Base-by-base conservation (phyloP, 129 eudicot genomes). In the Glebionis coronaria region DNA sequence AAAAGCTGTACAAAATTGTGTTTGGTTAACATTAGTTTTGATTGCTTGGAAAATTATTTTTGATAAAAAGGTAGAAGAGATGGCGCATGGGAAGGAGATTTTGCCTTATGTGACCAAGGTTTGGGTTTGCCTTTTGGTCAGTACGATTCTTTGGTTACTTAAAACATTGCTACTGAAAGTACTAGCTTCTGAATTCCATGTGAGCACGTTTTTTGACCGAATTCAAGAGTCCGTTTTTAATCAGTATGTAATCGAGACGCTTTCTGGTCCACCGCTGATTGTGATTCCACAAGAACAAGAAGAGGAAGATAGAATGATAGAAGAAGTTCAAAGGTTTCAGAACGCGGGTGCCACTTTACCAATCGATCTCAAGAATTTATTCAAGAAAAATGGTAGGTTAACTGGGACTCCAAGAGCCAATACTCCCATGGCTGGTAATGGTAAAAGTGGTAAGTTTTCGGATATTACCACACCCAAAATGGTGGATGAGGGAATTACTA, bases 171-270 rank as follows among this genome's bases (percentile, higher is more conserved):
- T 84, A 0, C 84, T 84, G 42, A 84, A 84, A 82, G 80, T 66
- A 9, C 67, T 84, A 1, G 90, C 90, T 0, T 78, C 83, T 0
- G 75, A 84, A 23, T 84, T 84, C 63, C 90, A 84, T 44, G 90
- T 84, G 57, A 84, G 78, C 49, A 76, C 84, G 14, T 84, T 78
- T 40, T 84, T 84, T 68, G 90, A 84, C 51, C 80, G 87, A 52
- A 84, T 84, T 71, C 90, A 84, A 53, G 90, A 81, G 20, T 75
- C 87, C 10, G 72, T 84, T 61, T 84, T 81, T 16, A 84, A 84
- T 64, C 90, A 84, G 59, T 84, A 78, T 68, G 84, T 79, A n/a
- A 84, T 84, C 14, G 87, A 81, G 69, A 76, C 84, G 0, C 65
- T 84, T 1, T 84, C 90, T 2, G 86, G 86, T 3, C 87, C 82